A percentile compares a stretch with the other conserved stretches of the same genome.
Conservation (phyloP, 2,329 filamentous ascomycete genomes). For the Fusarium nelsonii region DNA sequence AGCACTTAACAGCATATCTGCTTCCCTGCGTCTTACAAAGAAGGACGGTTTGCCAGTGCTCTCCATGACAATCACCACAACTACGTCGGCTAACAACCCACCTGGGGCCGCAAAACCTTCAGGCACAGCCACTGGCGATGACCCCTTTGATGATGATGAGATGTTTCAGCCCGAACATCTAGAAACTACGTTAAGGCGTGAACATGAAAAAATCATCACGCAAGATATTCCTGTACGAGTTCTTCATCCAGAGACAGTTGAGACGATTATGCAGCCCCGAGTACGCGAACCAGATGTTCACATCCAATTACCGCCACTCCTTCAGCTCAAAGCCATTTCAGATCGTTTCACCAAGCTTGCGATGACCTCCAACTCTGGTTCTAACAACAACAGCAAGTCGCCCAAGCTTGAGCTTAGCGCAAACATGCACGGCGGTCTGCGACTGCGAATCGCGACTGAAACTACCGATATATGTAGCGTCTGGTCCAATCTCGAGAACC, state of each 20-base stretch:
- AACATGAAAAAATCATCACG: slow-evolving; percentile 91
- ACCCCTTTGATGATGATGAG: slow-evolving; percentile 59
- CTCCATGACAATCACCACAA: slow-evolving; percentile 88
- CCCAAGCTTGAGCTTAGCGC: slow-evolving; percentile 87
- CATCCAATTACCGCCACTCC: slow-evolving; percentile 86
- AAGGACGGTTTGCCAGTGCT: slow-evolving; percentile 89
- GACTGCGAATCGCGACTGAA: slow-evolving; percentile 84
- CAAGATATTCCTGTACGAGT: slow-evolving; percentile 97
- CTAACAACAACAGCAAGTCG: slow-evolving; percentile 60
- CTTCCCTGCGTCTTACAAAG: slow-evolving; percentile 90
- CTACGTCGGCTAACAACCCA: slow-evolving; percentile 64
- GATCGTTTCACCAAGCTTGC: slow-evolving; percentile 95
- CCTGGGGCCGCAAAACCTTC: slow-evolving; percentile 50
- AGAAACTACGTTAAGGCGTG: slow-evolving; percentile 70
- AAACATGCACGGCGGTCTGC: slow-evolving; percentile 92
- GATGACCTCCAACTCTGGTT: slow-evolving; percentile 55
- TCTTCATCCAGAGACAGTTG: slow-evolving; percentile 84
- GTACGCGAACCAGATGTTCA: slow-evolving; percentile 94
- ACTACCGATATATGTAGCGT: slow-evolving; percentile 85
- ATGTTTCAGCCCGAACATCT: slow-evolving; percentile 64
- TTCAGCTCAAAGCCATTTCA: slow-evolving; percentile 92
- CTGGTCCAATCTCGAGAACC: slow-evolving; percentile 89
- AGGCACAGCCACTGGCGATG: slow-evolving; percentile 48
- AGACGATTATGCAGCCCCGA: slow-evolving; percentile 91
- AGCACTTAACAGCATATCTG: slow-evolving; percentile 82